Evolutionary conservation across 352 stramenopile genomes (phyloP), one percentile per base, ranked within the genome.

Genomic region (Globisporangium middletonii): DNA sequence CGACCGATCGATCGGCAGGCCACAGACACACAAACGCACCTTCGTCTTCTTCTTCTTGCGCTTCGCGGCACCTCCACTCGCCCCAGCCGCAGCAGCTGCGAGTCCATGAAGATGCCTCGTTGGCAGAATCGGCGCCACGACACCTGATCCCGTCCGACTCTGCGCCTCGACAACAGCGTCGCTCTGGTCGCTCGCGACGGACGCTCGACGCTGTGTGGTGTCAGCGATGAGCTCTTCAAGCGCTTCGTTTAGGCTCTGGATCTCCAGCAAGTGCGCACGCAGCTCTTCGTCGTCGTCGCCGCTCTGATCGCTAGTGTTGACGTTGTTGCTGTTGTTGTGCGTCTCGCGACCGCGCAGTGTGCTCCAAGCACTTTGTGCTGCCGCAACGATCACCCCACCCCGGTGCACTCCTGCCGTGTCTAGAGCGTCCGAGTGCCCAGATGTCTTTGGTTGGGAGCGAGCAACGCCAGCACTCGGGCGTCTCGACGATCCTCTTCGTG

Each of bases 221-320:
- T 11, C 13, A 4, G 53, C 8, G 18, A 63, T 35, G 5, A 63
- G 19, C 44, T 27, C 30, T n/a, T 59, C 58, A 13, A 63, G 42
- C 30, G 57, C 46, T 16, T 35, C 44, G 48, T 79, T 77, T 13
- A 67, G 44, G 6, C 57, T 60, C 71, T 87, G 77, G 51, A 88
- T 85, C 18, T 69, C 63, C 7, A 62, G 50, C 19, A 88, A 60
- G 43, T 88, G 73, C 45, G 65, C 51, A n/a, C 62, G 62, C 3
- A 88, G 57, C 42, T 79, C 64, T 4, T 60, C 63, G 27, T 71
- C 61, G 28, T 79, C 69, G 15, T 65, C 64, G 11, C 72, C 68
- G 30, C 63, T 50, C 19, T 65, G 4, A 0, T 59, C 30, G 56
- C 47, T 27, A 48, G 54, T n/a, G 30, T 58, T 30, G 35, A 7